Evolutionary conservation across 306 rosid species (phyloP).

Genomic region (Vigna trinervia): DNA sequence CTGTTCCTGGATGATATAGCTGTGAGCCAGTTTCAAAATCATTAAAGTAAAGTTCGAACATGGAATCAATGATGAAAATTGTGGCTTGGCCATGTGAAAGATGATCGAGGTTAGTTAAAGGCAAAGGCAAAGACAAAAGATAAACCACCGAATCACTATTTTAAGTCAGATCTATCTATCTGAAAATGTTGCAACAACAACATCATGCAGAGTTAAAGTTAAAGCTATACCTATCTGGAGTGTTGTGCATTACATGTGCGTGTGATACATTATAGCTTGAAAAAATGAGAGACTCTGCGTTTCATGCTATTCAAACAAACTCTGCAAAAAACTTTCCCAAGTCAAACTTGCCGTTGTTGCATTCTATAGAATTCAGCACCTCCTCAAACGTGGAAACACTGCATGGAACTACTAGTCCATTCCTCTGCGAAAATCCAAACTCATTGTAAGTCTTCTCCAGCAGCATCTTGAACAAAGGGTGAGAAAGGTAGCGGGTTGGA

Average conservation of each 20-base stretch:
- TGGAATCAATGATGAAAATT: too few species aligned
- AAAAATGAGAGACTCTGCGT: background rate
- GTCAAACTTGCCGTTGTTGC: slow-evolving; percentile 70
- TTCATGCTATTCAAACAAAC: slow-evolving; percentile 47
- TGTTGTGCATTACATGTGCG: too few species aligned
- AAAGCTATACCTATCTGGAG: background rate
- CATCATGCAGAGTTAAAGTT: background rate
- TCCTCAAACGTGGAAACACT: slow-evolving; percentile 73
- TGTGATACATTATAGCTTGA: background rate
- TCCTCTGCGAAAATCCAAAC: slow-evolving; percentile 77
- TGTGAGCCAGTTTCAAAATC: too few species aligned
- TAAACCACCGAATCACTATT: background rate
- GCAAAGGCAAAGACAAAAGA: background rate
- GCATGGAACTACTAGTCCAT: slow-evolving; percentile 80
- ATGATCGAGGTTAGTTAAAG: too few species aligned
- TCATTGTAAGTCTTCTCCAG: slow-evolving; percentile 74
- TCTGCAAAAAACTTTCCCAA: slow-evolving; percentile 68
- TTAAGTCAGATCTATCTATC: slow-evolving; percentile 1
- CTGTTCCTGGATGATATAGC: too few species aligned
- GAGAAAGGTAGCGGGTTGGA: slow-evolving; percentile 69
- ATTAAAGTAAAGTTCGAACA: too few species aligned
- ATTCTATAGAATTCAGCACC: slow-evolving; percentile 67
- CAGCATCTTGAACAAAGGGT: slow-evolving; percentile 87
- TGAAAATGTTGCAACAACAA: background rate
- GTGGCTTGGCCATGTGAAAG: too few species aligned